Evolutionary conservation across 148 eudicot species (phyloP).

Genomic region (Talinum fruticosum): DNA sequence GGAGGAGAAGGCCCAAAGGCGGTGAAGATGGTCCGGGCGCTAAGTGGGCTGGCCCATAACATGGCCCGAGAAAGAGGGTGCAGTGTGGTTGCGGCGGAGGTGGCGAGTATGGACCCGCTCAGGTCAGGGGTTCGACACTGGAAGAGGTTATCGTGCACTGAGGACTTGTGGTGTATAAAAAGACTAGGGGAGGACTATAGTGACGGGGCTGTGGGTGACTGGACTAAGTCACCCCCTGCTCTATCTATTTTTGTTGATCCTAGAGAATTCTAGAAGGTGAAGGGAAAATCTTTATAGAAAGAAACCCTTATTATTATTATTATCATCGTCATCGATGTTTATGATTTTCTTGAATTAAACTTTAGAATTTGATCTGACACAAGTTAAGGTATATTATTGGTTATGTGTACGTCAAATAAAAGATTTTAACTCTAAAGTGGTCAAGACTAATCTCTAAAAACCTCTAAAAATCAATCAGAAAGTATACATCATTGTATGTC

Average conservation of each 20-base stretch:
- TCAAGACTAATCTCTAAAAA: too few relatives aligned
- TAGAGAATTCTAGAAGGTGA: slow-evolving; percentile 64
- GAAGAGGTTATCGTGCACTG: slow-evolving; percentile 70
- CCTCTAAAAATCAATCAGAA: too few relatives aligned
- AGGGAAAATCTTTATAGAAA: too few relatives aligned
- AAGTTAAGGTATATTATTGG: too few relatives aligned
- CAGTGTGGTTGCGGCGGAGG: slow-evolving; percentile 83
- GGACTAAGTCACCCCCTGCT: slow-evolving; percentile 77
- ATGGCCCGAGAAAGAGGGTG: slow-evolving; percentile 67
- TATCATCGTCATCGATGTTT: too few relatives aligned
- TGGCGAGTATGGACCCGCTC: slow-evolving; percentile 64
- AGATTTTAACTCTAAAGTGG: too few relatives aligned
- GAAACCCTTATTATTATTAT: too few relatives aligned
- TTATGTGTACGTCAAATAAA: too few relatives aligned
- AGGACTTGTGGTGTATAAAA: slow-evolving; percentile 88
- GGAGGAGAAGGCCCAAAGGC: slow-evolving; percentile 77
- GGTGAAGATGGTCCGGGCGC: slow-evolving; percentile 39
- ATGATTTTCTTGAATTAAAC: too few relatives aligned
- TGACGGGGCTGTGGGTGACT: slow-evolving; percentile 71
- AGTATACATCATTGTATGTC: too few relatives aligned
- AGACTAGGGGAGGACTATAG: slow-evolving; percentile 68
- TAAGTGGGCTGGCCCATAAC: slow-evolving; percentile 72
- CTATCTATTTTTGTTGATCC: slow-evolving; percentile 85
- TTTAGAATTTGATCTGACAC: too few relatives aligned
- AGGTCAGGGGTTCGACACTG: slow-evolving; percentile 73